phyloP scores from a whole-genome alignment of 176 grass and related monocot species.

The Canna indica region DNA sequence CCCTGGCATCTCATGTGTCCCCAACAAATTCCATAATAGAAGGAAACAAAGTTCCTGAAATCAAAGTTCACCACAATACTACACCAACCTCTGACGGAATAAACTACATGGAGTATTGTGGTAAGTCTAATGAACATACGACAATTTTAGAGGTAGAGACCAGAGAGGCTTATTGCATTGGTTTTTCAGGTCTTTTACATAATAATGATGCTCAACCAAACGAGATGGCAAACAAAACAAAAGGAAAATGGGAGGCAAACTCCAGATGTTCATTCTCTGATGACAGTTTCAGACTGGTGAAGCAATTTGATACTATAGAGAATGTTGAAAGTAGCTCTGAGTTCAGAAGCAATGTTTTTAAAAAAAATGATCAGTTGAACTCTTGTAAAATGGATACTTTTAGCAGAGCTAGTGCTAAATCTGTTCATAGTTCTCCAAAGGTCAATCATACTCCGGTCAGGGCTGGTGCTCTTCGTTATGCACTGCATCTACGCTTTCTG shows the following conservation, averaged over 20 bases:
- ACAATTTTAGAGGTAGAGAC: not conserved
- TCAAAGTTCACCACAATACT: conserved; percentile 21
- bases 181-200: conserved; percentile 31
- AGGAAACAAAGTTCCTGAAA: conserved; percentile 35
- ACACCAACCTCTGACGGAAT: conserved; percentile 33
- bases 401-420: conserved; percentile 23
- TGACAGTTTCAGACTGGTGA: conserved; percentile 7
- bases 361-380: conserved; percentile 17
- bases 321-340: not conserved
- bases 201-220: conserved; percentile 16
- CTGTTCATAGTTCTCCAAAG: conserved; percentile 30
- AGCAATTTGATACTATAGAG: not conserved
- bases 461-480: conserved; percentile 62
- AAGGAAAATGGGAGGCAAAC: conserved; percentile 12
- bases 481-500: conserved; percentile 88
- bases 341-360: not conserved
- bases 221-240: conserved; percentile 9
- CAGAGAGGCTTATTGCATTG: not conserved
- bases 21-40: conserved; percentile 37
- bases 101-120: conserved; percentile 39
- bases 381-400: conserved; percentile 25
- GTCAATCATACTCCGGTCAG: conserved; percentile 41
- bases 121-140: conserved; percentile 34
- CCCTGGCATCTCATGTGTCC: conserved; percentile 47
- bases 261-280: conserved; percentile 25